Conservation (phyloP, 192 early-diverging fungal species). For the Backusella parvicylindrica region DNA sequence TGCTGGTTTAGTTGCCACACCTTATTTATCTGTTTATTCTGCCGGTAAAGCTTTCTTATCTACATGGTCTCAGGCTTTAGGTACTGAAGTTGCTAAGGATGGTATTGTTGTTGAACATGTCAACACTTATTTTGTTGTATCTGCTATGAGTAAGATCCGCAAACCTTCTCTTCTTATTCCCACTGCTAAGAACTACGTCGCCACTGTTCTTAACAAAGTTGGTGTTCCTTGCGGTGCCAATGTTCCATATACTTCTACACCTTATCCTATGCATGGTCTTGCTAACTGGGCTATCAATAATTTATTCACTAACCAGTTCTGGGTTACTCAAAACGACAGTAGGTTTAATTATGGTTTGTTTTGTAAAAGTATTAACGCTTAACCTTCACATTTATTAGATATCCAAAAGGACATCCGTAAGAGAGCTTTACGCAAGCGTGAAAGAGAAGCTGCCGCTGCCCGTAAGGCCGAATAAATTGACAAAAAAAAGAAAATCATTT, state of each 20-base stretch:
- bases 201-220: slow-evolving; percentile 62
- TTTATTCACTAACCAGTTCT: slow-evolving; percentile 53
- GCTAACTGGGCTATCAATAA: slow-evolving; percentile 66
- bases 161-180: slow-evolving; percentile 79
- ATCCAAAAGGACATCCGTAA: slow-evolving; percentile 68
- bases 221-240: slow-evolving; percentile 65
- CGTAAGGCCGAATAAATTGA: slow-evolving; percentile 3
- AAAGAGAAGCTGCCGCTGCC: slow-evolving; percentile 56
- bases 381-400: slow-evolving; percentile 15
- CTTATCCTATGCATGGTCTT: slow-evolving; percentile 67
- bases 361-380: not conserved
- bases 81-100: slow-evolving; percentile 64
- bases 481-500: not conserved
- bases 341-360: not conserved
- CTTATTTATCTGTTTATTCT: slow-evolving; percentile 87
- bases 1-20: slow-evolving; percentile 79
- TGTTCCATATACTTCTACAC: slow-evolving; percentile 58
- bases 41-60: slow-evolving; percentile 91
- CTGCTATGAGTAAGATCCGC: slow-evolving; percentile 92
- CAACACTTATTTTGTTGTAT: slow-evolving; percentile 95
- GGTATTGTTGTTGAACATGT: slow-evolving; percentile 87
- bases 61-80: slow-evolving; percentile 87
- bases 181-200: slow-evolving; percentile 75
- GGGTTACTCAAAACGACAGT: slow-evolving; percentile 55
- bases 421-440: slow-evolving; percentile 68